These are phyloP conservation scores for Syzygium aromaticum DNA, from an alignment of 345 rosid species.

Conservation along the genomic window DNA sequence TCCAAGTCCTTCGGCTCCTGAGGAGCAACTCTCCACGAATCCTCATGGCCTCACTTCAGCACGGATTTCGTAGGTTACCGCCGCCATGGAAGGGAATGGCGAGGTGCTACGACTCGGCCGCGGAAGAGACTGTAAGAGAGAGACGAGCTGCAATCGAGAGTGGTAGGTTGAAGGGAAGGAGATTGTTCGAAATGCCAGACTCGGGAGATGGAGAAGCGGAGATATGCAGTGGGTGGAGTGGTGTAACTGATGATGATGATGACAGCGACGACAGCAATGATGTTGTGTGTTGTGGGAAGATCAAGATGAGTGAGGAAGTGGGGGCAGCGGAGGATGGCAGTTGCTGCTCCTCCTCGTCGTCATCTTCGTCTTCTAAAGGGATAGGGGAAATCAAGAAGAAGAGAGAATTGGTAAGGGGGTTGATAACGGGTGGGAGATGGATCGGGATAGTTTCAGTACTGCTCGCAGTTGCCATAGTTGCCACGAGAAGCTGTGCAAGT, in stretches of 20 bases:
- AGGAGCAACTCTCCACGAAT: slow-evolving; percentile 34
- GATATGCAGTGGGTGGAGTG: not conserved
- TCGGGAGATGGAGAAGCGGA: not conserved
- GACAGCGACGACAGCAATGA: not conserved
- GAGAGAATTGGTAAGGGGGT: not conserved
- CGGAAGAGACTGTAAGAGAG: slow-evolving; percentile 23
- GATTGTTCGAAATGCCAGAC: slow-evolving; percentile 13
- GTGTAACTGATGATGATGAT: not conserved
- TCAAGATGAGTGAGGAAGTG: not conserved
- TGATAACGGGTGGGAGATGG: not conserved
- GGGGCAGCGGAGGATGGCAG: not conserved
- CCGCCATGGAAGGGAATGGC: slow-evolving; percentile 21
- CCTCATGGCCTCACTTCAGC: slow-evolving; percentile 44
- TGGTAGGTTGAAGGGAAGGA: slow-evolving; percentile 29
- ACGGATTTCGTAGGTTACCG: not conserved
- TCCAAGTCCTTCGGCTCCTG: slow-evolving; percentile 1
- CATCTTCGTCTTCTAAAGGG: not conserved
- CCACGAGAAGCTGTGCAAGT: not conserved
- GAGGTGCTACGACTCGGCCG: slow-evolving; percentile 26
- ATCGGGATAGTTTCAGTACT: not conserved
- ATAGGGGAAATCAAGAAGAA: not conserved
- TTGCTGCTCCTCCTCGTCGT: not conserved
- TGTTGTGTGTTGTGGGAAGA: not conserved
- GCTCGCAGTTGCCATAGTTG: not conserved
- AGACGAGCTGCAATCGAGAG: slow-evolving; percentile 34